Base-by-base conservation (phyloP, 441 rosid species). In the Rhodomyrtus psidioides region DNA sequence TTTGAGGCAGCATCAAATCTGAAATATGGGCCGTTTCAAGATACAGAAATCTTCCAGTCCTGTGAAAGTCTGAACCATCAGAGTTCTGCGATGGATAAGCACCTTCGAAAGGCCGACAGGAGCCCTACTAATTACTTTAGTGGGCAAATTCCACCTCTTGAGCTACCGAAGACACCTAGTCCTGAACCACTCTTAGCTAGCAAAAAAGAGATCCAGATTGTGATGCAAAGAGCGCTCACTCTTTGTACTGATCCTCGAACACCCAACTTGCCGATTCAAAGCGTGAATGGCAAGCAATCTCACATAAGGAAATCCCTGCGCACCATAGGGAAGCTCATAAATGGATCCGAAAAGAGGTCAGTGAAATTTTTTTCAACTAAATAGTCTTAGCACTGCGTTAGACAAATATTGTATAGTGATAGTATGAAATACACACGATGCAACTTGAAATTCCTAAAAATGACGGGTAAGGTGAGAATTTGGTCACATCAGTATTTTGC, bases 331-430 rank as follows among this genome's bases (percentile, higher is more conserved):
- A 96, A 94, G 88, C 91, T 97, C 83, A 95, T 96, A 54, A 94
- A 90, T 90, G 98, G 98, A 56, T 91, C 96, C n/a, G 99, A 97
- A 85, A 96, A 92, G 91, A 92, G 98, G 99, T 95, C 88, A 82
- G 84, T 58, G 83, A 55, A 3, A 17, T 23, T 28, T 44, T 21
- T 62, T 44, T 28, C 53, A 42, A 55, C 42, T 49, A 12, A 27
- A 30, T 79, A 28, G 10, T 79, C 14, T 28, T 49, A 26, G 42
- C 26, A 56, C 59, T 56, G 46, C 46, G 12, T 9, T 53, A 30
- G 44, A 82, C 57, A 51, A 16, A 51, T 81, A 28, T 21, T 19
- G 51, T 10, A 70, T 70, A 34, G 79, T 21, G 39, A 70, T 70
- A 34, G 49, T 21, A 70, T 39, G 49, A 39, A 21, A 70, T 39